Evolutionary conservation across 805 yeast species (phyloP).

Genomic region (Kuraishia cidri): DNA sequence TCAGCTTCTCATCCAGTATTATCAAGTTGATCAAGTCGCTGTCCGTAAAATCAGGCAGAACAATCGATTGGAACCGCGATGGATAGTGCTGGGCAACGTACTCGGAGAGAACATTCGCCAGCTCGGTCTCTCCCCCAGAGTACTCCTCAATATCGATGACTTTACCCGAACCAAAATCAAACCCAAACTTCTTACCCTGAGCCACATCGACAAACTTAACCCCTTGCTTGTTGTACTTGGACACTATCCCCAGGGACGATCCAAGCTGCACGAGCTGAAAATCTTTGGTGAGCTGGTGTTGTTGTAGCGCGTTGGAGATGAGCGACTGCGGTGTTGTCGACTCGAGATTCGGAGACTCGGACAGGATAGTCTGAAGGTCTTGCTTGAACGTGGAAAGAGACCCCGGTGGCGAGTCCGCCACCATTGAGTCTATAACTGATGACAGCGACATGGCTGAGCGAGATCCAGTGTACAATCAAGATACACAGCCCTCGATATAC

Average conservation of each 20-base stretch:
- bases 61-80: constrained; percentile 33
- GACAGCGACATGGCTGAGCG: constrained; percentile 14
- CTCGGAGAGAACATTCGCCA: not conserved
- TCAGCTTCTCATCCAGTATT: constrained; percentile 63
- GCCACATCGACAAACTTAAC: constrained; percentile 49
- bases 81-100: constrained; percentile 68
- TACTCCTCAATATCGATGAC: constrained; percentile 43
- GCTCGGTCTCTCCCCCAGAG: constrained; percentile 9
- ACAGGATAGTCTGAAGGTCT: constrained; percentile 17
- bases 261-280: constrained; percentile 20
- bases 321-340: constrained; percentile 11
- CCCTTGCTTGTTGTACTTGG: constrained; percentile 38
- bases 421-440: constrained; percentile 19
- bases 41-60: constrained; percentile 29
- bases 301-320: constrained; percentile 14
- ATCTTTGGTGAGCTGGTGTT: constrained; percentile 16
- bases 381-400: constrained; percentile 24
- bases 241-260: constrained; percentile 25
- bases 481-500: too few relatives aligned
- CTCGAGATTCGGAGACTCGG: constrained; percentile 7
- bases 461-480: too few relatives aligned
- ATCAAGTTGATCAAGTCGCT: constrained; percentile 28
- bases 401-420: constrained; percentile 51
- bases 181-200: constrained; percentile 39
- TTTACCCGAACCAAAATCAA: constrained; percentile 40